Base-by-base conservation (phyloP, 2,329 filamentous ascomycete genomes). In the Parastagonospora nodorum region DNA sequence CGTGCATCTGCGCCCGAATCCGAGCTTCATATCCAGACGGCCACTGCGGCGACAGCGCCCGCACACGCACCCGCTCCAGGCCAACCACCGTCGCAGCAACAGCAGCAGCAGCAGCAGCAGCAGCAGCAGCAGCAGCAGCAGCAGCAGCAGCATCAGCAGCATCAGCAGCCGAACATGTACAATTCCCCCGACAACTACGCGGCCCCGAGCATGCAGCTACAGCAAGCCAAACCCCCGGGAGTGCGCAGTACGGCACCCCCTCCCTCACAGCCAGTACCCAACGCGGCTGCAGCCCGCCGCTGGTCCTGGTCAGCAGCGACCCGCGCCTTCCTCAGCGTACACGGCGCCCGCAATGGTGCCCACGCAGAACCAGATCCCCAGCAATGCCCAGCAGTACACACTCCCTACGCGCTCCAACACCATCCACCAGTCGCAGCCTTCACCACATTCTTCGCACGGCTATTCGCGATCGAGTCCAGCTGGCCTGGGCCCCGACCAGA, bases 391-490 rank as follows among this genome's bases (percentile, higher is more conserved):
- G 64, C 84, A 85, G 53, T 86, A 86, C 67, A 79, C 82, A 38
- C 81, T 85, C 24, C 84, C 88, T 37, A 84, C 86, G 42, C 87
- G 88, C 68, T 84, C 88, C 16, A 82, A 86, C 48, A 83, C 82
- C 37, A 78, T 89, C 66, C 84, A 77, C 72, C 78, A 83, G 71
- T 82, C 88, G 4, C 63, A 66, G 55, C 63, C 64, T 50, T 63
- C 64, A 5, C 52, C 57, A 27, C 50, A 57, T 39, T 63, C 69
- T 46, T 66, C 71, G 28, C 72, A 75, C 58, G 84, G 81, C 69
- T 93, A 96, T 75, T 92, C 92, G 41, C 84, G 90, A 64, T 94
- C 91, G 50, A 96, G 91, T 74, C 91, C 92, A 43, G 85, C 87
- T 38, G 82, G 80, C 35, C 69, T 82, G 64, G 82, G 80, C 15